phyloP scores from a whole-genome alignment of 2,329 filamentous ascomycete species.

The Clarireedia homoeocarpa region DNA sequence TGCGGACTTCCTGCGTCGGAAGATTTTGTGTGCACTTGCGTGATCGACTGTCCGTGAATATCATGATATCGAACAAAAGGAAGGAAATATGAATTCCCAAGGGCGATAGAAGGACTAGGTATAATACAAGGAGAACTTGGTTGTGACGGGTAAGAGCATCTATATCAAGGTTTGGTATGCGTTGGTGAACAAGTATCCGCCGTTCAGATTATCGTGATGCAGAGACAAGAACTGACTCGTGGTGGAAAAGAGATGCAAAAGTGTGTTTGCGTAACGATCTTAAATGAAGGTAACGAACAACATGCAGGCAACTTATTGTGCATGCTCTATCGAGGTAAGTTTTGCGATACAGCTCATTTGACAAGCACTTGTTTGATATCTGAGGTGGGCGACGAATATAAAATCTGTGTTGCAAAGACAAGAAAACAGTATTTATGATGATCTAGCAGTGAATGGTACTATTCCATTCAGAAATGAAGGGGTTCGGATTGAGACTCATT shows the following conservation, averaged over 20 bases:
- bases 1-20: background rate
- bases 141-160: conserved; percentile 2
- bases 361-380: too few relatives aligned
- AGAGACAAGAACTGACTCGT: conserved; percentile 3
- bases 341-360: too few relatives aligned
- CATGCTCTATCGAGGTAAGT: background rate
- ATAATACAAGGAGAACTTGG: background rate
- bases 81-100: background rate
- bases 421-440: too few relatives aligned
- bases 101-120: background rate
- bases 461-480: too few relatives aligned
- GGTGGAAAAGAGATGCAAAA: background rate
- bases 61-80: too few relatives aligned
- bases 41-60: too few relatives aligned
- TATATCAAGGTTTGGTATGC: conserved; percentile 2
- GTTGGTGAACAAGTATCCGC: conserved; percentile 1
- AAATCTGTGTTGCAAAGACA: background rate
- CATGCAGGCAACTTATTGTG: background rate
- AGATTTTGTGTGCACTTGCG: background rate
- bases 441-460: too few relatives aligned
- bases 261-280: background rate
- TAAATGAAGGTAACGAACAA: background rate
- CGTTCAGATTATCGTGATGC: conserved; percentile 13
- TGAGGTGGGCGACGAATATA: background rate
- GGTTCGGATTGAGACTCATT: too few relatives aligned